Base-by-base conservation (phyloP, 2,329 filamentous ascomycete genomes). In the Aspergillus melleus region DNA sequence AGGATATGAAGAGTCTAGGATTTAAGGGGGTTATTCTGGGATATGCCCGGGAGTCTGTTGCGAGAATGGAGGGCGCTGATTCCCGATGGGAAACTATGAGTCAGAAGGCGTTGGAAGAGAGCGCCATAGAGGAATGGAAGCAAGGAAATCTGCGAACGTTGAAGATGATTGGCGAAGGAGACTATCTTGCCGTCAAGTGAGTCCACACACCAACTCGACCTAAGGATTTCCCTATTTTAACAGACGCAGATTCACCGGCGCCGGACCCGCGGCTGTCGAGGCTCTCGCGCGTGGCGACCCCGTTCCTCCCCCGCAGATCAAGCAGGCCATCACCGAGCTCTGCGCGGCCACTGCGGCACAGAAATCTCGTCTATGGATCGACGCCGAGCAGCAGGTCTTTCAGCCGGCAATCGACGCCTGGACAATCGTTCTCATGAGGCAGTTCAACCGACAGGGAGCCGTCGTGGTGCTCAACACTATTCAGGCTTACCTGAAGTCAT, bases 11-110 rank as follows among this genome's bases (percentile, higher is more conserved):
- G 60, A 57, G 63, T 0, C 62, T 82, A 10, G 81, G 81, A 0
- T 82, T 77, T 57, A 72, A 76, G n/a, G 81, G 81, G 0, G 77
- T 83, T 0, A 80, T 81, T 11, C 72, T 83, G 1, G 77, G 76
- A 29, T 83, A 82, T 58, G 80, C 76, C 0, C 76, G 76, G 54
- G 81, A 83, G 54, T 74, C 78, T 1, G 67, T 77, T 4, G 66
- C 66, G 8, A 60, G 67, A 4, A 54, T 65, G 14, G 58, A 68
- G 19, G 62, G 59, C 22, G 44, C 54, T 9, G 49, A 54, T n/a
- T 30, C 58, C 8, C 54, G 59, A 9, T 52, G 50, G 3, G 42
- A 59, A 49, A 44, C 50, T 12, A 16, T 55, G 29, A 42, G 55
- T 36, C 42, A 61, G 55, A 54, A 64, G 26, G 50, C 49, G 39